Evolutionary conservation across 495 filamentous ascomycete genomes (phyloP).

Genomic region (Talaromyces stipitatus): DNA sequence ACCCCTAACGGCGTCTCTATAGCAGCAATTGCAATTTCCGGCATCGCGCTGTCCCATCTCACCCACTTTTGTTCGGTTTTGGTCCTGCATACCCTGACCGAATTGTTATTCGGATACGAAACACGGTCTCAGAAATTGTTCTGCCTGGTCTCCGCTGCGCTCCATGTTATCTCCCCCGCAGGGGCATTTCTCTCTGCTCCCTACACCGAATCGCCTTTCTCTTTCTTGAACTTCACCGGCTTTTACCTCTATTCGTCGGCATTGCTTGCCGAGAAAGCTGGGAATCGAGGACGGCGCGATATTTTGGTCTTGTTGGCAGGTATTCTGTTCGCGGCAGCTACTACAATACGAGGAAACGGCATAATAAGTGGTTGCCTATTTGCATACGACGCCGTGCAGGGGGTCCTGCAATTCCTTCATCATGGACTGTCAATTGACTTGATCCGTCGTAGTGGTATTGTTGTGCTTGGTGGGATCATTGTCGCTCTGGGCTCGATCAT

Average conservation of each 20-base stretch:
- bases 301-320: constrained; percentile 51
- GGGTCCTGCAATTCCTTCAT: constrained; percentile 23
- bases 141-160: constrained; percentile 56
- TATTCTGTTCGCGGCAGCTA: constrained; percentile 62
- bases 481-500: constrained; percentile 57
- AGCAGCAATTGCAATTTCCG: constrained; percentile 37
- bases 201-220: constrained; percentile 73
- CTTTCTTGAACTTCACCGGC: constrained; percentile 69
- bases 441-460: constrained; percentile 39
- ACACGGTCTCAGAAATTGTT: constrained; percentile 29
- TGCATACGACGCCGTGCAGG: constrained; percentile 44
- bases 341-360: constrained; percentile 77
- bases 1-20: constrained; percentile 12
- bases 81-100: constrained; percentile 52
- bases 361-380: constrained; percentile 73
- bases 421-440: constrained; percentile 18
- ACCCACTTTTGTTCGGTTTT: constrained; percentile 71
- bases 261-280: constrained; percentile 23
- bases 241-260: constrained; percentile 61
- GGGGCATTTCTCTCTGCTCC: constrained; percentile 87
- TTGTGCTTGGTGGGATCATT: constrained; percentile 57
- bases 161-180: constrained; percentile 81
- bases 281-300: constrained; percentile 24
- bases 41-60: constrained; percentile 56
- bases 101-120: constrained; percentile 25